These are phyloP conservation scores for Zizania latifolia DNA, from an alignment of 176 grass and related monocot genomes.

Conservation along the genomic window DNA sequence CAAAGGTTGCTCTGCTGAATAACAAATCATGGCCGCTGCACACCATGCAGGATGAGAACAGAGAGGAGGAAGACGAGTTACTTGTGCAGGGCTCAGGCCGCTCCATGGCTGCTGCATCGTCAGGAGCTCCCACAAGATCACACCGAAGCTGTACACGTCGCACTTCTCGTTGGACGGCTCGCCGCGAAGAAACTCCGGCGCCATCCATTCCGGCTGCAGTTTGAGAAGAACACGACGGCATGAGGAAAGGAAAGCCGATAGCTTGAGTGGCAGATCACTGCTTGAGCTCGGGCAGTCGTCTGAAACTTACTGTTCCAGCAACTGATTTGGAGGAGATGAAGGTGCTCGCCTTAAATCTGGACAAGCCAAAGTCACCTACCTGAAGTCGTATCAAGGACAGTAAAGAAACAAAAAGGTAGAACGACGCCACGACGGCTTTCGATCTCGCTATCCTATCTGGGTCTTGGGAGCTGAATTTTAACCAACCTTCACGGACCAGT, in stretches of 20 bases:
- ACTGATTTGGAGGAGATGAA: conserved; percentile 97
- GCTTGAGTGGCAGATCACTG: neutral
- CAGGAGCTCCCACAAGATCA: conserved; percentile 90
- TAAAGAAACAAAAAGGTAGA: conserved; percentile 21
- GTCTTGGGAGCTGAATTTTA: neutral
- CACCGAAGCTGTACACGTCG: conserved; percentile 86
- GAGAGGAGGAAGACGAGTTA: neutral
- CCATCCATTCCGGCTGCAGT: conserved; percentile 94
- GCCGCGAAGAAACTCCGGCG: conserved; percentile 77
- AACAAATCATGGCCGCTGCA: neutral
- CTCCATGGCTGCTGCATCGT: conserved; percentile 95
- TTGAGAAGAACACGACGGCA: neutral
- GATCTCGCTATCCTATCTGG: neutral
- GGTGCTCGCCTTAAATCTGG: conserved; percentile 92
- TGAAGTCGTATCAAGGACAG: conserved; percentile 32
- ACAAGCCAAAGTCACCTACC: conserved; percentile 97
- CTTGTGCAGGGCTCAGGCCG: conserved; percentile 78
- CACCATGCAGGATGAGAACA: neutral
- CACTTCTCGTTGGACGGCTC: conserved; percentile 91
- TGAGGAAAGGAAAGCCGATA: neutral
- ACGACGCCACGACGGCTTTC: neutral
- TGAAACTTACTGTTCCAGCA: conserved; percentile 73
- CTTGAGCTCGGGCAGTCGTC: neutral
- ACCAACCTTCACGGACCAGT: conserved; percentile 92
- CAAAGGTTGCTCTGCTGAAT: neutral